Percentiles rank a stretch among this genome's conserved stretches.
These are phyloP conservation scores for Salix viminalis DNA, from an alignment of 345 rosid genomes.

Conservation along the genomic window DNA sequence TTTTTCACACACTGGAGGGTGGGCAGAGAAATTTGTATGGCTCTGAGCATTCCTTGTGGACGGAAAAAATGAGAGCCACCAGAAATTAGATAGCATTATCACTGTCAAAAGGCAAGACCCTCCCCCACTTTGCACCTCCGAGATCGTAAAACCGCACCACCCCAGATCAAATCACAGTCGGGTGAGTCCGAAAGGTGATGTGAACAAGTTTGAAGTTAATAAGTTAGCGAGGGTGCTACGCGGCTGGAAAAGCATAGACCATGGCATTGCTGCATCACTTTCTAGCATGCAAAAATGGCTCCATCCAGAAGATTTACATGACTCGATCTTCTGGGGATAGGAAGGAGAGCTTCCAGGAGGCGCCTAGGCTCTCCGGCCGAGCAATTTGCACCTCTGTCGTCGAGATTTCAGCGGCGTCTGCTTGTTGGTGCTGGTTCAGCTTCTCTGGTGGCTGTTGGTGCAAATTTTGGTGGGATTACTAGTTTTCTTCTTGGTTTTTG, in stretches of 20 bases:
- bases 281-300: constrained; percentile 3
- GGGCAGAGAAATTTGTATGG: not conserved
- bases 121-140: not conserved
- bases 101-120: not conserved
- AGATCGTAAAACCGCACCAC: not conserved
- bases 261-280: constrained; percentile 27
- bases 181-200: not conserved
- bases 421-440: constrained; percentile 67
- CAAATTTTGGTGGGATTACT: constrained; percentile 73
- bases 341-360: constrained; percentile 27
- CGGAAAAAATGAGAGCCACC: constrained; percentile 19
- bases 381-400: constrained; percentile 61
- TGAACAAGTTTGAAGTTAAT: not conserved
- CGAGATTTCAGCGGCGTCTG: constrained; percentile 57
- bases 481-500: constrained; percentile 72
- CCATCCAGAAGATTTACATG: constrained; percentile 22
- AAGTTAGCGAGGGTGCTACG: not conserved
- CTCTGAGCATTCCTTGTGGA: not conserved
- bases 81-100: constrained; percentile 14
- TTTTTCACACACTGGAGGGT: not conserved
- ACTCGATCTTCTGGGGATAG: constrained; percentile 40
- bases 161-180: not conserved
- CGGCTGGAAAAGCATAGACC: not conserved
- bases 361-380: constrained; percentile 41
- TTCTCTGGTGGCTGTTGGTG: constrained; percentile 70